Evolutionary conservation across 345 rosid species (phyloP), one percentile per base, ranked within the genome.

Genomic region (Syzygium grande): DNA sequence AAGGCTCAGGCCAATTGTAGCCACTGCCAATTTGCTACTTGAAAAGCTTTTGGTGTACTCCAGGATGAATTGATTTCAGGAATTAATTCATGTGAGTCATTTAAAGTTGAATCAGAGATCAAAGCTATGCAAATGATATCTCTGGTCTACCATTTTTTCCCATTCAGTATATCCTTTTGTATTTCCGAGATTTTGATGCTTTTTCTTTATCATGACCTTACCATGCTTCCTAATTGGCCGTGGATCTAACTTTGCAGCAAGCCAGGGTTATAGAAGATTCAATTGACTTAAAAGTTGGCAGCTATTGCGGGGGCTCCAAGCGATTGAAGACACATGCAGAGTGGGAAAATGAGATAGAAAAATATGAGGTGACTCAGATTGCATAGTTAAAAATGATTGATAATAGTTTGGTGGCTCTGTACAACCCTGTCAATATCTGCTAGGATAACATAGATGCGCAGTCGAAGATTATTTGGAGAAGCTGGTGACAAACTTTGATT

Each of bases 201-300:
- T 30, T 59, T 51, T 21, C 4, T 86, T 22, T 46, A 49, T 86
- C 84, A 14, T 51, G 25, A 51, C 58, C 52, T 27, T 63, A 49
- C 14, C 83, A 5, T 25, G 41, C 78, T 41, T 86, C 51, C 49
- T 38, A 22, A 56, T 86, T 63, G 54, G 41, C 34, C 5, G 19
- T 63, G 52, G 19, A 87, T 87, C 61, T 63, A 43, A 56, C 59
- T 87, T 38, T 92, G 49, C 89, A 97, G 99, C 99, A 97, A 97
- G 96, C 98, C 52, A 91, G 89, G 91, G 99, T 96, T 88, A 94
- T 97, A 85, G 96, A 94, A 86, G 93, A 93, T 80, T 93, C 98
- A 84, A 86, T 89, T 73, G 91, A 93, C 90, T 93, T 96, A 88
- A 97, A 94, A 91, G 99, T 97, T 52, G 96, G 94, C 85, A 89